phyloP scores from a whole-genome alignment of 768 basidiomycete species.

The Russula emetica region DNA sequence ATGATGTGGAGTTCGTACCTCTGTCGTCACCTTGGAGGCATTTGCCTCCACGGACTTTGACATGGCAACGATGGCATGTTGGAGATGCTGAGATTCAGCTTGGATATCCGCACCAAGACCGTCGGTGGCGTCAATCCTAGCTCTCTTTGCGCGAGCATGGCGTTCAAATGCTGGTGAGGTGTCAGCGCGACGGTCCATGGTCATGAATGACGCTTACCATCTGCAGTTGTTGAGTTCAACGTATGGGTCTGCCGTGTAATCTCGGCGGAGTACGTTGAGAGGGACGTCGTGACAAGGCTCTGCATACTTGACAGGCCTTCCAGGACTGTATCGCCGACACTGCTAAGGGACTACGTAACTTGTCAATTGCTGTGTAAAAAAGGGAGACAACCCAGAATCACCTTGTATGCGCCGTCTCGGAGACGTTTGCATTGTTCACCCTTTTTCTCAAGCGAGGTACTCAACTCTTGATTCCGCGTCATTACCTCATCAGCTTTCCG shows the following conservation, averaged over 20 bases:
- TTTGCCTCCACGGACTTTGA: slow-evolving; percentile 47
- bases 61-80: slow-evolving; percentile 48
- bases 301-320: slow-evolving; percentile 46
- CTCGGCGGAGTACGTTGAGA: slow-evolving; percentile 48
- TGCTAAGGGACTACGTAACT: slow-evolving; percentile 39
- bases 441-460: slow-evolving; percentile 42
- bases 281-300: slow-evolving; percentile 42
- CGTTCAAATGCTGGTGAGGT: slow-evolving; percentile 52
- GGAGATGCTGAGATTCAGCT: slow-evolving; percentile 48
- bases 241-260: slow-evolving; percentile 47
- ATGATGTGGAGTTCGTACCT: slow-evolving; percentile 41
- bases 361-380: slow-evolving; percentile 14
- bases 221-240: slow-evolving; percentile 42
- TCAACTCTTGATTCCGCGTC: slow-evolving; percentile 42
- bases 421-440: slow-evolving; percentile 49
- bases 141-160: slow-evolving; percentile 59
- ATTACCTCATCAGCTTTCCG: slow-evolving; percentile 43
- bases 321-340: slow-evolving; percentile 40
- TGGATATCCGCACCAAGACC: slow-evolving; percentile 48
- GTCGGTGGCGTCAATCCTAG: slow-evolving; percentile 57
- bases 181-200: neutral
- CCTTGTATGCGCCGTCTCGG: slow-evolving; percentile 59
- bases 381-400: slow-evolving; percentile 29
- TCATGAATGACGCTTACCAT: slow-evolving; percentile 37
- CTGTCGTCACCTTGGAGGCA: slow-evolving; percentile 43